A percentile compares a stretch with the other conserved stretches of the same genome.
Conservation (phyloP, 495 filamentous ascomycete species). For the Gamarada debralockiae region DNA sequence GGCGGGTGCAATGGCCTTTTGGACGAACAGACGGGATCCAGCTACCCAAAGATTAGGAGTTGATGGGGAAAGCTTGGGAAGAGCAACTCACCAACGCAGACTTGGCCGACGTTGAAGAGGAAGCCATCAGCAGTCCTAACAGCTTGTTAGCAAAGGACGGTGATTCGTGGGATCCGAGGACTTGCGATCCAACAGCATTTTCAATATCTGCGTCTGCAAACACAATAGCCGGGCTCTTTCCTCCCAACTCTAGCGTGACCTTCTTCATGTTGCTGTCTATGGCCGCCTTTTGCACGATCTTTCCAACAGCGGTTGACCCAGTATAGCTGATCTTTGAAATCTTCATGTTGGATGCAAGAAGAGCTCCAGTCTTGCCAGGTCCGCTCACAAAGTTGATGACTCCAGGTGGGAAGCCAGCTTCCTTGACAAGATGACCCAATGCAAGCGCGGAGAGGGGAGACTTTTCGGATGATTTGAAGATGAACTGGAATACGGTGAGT, state of each 20-base stretch:
- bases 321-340: constrained; percentile 39
- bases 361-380: constrained; percentile 31
- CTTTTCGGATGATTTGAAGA: constrained; percentile 37
- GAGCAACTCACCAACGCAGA: constrained; percentile 2
- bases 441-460: constrained; percentile 30
- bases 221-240: constrained; percentile 81
- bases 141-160: background rate
- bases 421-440: constrained; percentile 26
- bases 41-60: constrained; percentile 32
- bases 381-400: constrained; percentile 37
- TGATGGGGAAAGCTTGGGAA: background rate
- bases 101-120: constrained; percentile 1
- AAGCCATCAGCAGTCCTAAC: constrained; percentile 3
- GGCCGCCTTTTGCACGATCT: constrained; percentile 35
- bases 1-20: background rate
- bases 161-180: background rate
- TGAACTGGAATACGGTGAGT: constrained; percentile 11
- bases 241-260: constrained; percentile 87
- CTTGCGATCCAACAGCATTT: constrained; percentile 51
- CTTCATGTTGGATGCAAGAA: constrained; percentile 35
- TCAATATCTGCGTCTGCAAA: constrained; percentile 86
- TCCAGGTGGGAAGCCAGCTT: constrained; percentile 29
- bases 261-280: constrained; percentile 60
- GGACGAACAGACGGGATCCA: constrained; percentile 1
- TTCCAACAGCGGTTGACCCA: constrained; percentile 41